Base-by-base conservation (phyloP, 495 filamentous ascomycete species). In the Cercophora newfieldiana region DNA sequence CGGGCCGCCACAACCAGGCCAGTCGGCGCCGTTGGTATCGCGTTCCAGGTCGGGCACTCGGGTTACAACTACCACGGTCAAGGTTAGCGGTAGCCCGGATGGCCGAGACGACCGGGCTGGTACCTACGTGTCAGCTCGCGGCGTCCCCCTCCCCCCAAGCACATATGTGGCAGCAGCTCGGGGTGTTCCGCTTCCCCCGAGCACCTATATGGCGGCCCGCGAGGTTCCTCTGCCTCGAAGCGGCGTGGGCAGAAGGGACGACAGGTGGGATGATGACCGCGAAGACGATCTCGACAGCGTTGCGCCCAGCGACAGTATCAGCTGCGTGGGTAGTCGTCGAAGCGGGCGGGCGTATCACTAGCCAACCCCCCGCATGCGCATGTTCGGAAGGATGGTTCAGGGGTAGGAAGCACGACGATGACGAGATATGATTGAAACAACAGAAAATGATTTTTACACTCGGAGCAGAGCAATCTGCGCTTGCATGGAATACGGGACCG, bases 221-320 rank as follows among this genome's bases (percentile, higher is more conserved):
- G 61, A 84, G 8, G 69, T 85, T 3, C 82, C 83, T 8, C 72
- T 86, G 0, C 86, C 87, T 0, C 72, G 74, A 7, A 88, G 83
- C 66, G 74, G 77, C 14, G 70, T 70, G 14, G 72, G 75, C 22
- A 67, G 68, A 44, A 69, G 71, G 33, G 63, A 67, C 7, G 61
- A 49, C 0, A 64, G 49, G 18, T 77, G 74, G 75, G 78, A 62
- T 68, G 66, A 68, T 44, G 37, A n/a, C n/a, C n/a, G n/a, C n/a
- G n/a, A 44, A 8, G 68, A 56, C n/a, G 66, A 69, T 14, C 65
- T 66, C 26, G 73, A 80, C n/a, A 84, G 79, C 67, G 75, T 90
- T 31, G 83, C 78, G 24, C 88, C 89, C 2, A 84, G 83, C 63
- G 89, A 92, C 71, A 90, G 87, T 69, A 83, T 90, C 51, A 90